Percentiles rank a stretch among this genome's conserved stretches.
Evolutionary conservation across 108 stramenopile species (phyloP).

Genomic region (Discostella pseudostelligera): DNA sequence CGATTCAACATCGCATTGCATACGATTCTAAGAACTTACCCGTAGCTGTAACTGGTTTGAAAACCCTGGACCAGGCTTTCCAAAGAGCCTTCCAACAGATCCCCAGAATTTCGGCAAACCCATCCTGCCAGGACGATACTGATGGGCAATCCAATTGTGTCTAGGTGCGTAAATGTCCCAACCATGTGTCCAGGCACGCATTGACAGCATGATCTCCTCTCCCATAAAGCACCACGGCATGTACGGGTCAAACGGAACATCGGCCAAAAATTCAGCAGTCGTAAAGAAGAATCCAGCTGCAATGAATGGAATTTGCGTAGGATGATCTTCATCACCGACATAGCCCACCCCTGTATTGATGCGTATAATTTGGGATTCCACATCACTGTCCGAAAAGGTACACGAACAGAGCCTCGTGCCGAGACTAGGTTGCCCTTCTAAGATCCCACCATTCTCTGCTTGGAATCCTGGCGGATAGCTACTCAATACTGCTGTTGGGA

Average conservation of each 20-base stretch:
- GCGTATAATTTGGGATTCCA: conserved; percentile 82
- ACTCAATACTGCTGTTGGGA: conserved; percentile 72
- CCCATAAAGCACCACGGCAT: conserved; percentile 98
- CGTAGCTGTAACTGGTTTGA: conserved; percentile 37
- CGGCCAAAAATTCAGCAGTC: conserved; percentile 66
- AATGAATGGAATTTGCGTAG: conserved; percentile 58
- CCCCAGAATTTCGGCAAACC: conserved; percentile 96
- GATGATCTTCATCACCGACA: conserved; percentile 24
- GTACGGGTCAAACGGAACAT: conserved; percentile 92
- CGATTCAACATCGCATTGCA: no score
- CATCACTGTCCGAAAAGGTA: conserved; percentile 52
- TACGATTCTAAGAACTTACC: no score
- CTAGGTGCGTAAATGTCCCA: conserved; percentile 94
- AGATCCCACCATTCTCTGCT: conserved; percentile 17
- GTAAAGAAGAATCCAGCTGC: conserved; percentile 96
- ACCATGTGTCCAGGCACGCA: conserved; percentile 88
- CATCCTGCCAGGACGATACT: conserved; percentile 84
- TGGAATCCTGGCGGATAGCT: conserved; percentile 84
- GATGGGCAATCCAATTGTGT: conserved; percentile 89
- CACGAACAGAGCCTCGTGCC: conserved; percentile 69
- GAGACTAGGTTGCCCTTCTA: conserved; percentile 14
- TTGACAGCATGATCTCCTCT: conserved; percentile 89
- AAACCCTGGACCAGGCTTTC: conserved; percentile 59
- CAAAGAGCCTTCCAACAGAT: conserved; percentile 74
- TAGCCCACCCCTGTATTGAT: conserved; percentile 59